A percentile compares a stretch with the other conserved stretches of the same genome.
phyloP scores from a whole-genome alignment of 352 stramenopile species.

The Phytophthora brassicae region DNA sequence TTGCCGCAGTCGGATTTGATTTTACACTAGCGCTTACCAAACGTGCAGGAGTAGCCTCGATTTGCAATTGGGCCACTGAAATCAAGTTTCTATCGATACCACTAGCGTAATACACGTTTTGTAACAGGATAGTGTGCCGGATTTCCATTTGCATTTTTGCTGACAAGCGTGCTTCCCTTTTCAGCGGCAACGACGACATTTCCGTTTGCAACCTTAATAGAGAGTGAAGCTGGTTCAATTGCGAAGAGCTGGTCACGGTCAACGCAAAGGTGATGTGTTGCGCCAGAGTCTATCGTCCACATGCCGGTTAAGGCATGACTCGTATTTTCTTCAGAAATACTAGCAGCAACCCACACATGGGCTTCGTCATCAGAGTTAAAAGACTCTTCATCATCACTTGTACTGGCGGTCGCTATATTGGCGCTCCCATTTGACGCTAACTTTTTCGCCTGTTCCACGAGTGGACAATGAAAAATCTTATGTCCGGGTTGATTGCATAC shows the following conservation, averaged over 20 bases:
- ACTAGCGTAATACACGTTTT: not conserved
- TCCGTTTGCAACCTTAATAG: not conserved
- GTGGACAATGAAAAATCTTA: not conserved
- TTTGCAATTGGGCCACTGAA: not conserved
- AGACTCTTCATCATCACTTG: not conserved
- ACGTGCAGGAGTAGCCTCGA: not conserved
- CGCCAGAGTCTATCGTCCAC: not conserved
- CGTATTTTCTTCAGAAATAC: not conserved
- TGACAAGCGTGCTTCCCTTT: not conserved
- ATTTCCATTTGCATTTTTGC: not conserved
- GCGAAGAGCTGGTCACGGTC: not conserved
- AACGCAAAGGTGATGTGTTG: not conserved
- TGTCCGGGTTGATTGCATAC: not conserved
- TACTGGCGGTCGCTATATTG: not conserved
- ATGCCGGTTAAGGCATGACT: too few relatives aligned
- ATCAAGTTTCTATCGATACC: not conserved
- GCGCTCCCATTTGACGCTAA: not conserved
- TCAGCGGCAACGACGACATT: not conserved
- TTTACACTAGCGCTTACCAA: not conserved
- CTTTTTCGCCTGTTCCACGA: conserved; percentile 1
- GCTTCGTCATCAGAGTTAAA: not conserved
- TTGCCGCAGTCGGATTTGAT: not conserved
- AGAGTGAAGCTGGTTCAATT: not conserved
- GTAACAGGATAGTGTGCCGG: not conserved
- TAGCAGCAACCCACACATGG: not conserved